Conservation (phyloP, 202 grass and related monocot genomes). For the Setaria viridis region DNA sequence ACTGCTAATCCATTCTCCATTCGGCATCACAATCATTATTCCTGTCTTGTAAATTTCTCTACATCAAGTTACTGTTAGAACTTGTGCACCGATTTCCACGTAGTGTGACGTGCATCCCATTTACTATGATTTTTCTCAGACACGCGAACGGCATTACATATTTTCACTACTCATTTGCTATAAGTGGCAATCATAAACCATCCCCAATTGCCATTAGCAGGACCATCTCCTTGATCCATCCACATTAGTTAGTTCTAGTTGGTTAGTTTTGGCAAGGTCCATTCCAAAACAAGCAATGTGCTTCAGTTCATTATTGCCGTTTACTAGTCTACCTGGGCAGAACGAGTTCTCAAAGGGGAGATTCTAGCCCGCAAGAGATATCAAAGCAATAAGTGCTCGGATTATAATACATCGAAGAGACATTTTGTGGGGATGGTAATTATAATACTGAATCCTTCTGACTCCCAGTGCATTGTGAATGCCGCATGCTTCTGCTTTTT, state of each 20-base stretch:
- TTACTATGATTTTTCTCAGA: background rate
- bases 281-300: slow-evolving; percentile 48
- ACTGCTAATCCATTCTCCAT: slow-evolving; percentile 39
- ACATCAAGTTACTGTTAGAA: background rate
- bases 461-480: slow-evolving; percentile 40
- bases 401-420: slow-evolving; percentile 28
- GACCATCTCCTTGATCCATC: slow-evolving; percentile 30
- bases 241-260: background rate
- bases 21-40: slow-evolving; percentile 32
- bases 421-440: slow-evolving; percentile 38
- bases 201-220: slow-evolving; percentile 28
- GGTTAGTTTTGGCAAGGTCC: slow-evolving; percentile 22
- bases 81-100: background rate
- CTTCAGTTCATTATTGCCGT: background rate
- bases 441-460: slow-evolving; percentile 40
- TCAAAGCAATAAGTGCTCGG: background rate
- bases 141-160: background rate
- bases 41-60: slow-evolving; percentile 1
- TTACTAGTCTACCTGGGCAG: slow-evolving; percentile 16
- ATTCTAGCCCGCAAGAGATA: background rate
- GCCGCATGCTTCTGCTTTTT: slow-evolving; percentile 47
- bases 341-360: slow-evolving; percentile 40
- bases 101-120: background rate
- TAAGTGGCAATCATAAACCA: slow-evolving; percentile 52
- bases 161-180: slow-evolving; percentile 25